These are phyloP conservation scores for Fonsecaea erecta DNA, from an alignment of 2,329 filamentous ascomycete genomes.

Conservation along the genomic window DNA sequence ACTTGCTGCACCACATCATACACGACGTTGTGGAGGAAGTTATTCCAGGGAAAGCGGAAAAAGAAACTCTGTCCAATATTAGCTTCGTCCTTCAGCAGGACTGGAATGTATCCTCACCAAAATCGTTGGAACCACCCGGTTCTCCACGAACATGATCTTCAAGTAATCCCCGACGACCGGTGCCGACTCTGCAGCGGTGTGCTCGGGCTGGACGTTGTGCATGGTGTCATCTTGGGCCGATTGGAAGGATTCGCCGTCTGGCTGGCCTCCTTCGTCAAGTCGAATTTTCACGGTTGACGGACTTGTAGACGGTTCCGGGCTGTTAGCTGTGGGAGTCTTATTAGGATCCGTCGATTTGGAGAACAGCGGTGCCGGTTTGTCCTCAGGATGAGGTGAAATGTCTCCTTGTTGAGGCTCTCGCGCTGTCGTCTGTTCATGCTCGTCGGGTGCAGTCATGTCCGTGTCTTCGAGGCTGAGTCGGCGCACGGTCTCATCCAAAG, in stretches of 20 bases:
- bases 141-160: constrained; percentile 95
- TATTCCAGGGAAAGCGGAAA: constrained; percentile 99
- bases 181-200: constrained; percentile 62
- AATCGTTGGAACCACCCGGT: constrained; percentile 93
- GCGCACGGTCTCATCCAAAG: constrained; percentile 60
- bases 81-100: constrained; percentile 11
- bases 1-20: constrained; percentile 99
- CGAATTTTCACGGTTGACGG: constrained; percentile 19
- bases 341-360: constrained; percentile 32
- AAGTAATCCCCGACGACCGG: constrained; percentile 92
- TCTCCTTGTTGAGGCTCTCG: constrained; percentile 8
- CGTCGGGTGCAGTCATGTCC: constrained; percentile 50
- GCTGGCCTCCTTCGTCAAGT: constrained; percentile 17
- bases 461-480: constrained; percentile 58
- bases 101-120: constrained; percentile 63
- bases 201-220: constrained; percentile 53
- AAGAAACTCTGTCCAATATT: constrained; percentile 77
- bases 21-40: constrained; percentile 98
- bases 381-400: constrained; percentile 64
- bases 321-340: constrained; percentile 38
- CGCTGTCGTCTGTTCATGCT: constrained; percentile 22
- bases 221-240: constrained; percentile 29
- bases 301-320: constrained; percentile 34
- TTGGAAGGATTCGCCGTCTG: constrained; percentile 30
- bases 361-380: constrained; percentile 71